Percentiles rank a stretch among this genome's conserved stretches.
These are phyloP conservation scores for Colletotrichum sp. DNA, from an alignment of 2,329 filamentous ascomycete species.

Conservation along the genomic window DNA sequence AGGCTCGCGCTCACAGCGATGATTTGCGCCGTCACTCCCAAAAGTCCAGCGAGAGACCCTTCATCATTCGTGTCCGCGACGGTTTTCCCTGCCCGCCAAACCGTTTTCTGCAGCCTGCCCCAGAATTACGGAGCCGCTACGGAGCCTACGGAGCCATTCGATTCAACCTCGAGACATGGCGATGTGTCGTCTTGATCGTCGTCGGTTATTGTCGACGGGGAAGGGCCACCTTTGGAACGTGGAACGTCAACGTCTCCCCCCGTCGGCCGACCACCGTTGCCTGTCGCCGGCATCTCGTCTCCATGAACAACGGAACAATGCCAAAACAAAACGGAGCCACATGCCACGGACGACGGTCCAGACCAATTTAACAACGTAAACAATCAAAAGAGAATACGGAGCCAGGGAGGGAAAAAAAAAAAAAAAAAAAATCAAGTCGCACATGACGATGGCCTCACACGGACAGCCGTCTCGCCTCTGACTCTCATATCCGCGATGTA, in stretches of 20 bases:
- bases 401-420: too few species aligned
- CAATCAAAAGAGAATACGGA: neutral
- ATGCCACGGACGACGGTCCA: slow-evolving; percentile 1
- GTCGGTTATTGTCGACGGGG: neutral
- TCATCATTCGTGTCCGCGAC: neutral
- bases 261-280: neutral
- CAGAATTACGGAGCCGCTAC: slow-evolving; percentile 8
- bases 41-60: neutral
- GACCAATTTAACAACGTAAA: slow-evolving; percentile 1
- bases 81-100: neutral
- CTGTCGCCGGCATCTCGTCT: neutral
- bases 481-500: neutral
- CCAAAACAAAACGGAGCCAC: slow-evolving; percentile 8
- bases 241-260: neutral
- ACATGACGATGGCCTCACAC: slow-evolving; percentile 13
- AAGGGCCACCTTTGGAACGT: neutral
- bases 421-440: neutral
- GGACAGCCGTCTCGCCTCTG: neutral
- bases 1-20: neutral
- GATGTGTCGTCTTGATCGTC: slow-evolving; percentile 19
- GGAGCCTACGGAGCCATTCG: neutral
- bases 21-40: neutral
- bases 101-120: neutral
- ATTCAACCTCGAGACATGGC: slow-evolving; percentile 3
- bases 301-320: neutral